Percentiles rank a stretch among this genome's conserved stretches.
Evolutionary conservation across 2,329 filamentous ascomycete species (phyloP).

Genomic region (Xylaria sp.): DNA sequence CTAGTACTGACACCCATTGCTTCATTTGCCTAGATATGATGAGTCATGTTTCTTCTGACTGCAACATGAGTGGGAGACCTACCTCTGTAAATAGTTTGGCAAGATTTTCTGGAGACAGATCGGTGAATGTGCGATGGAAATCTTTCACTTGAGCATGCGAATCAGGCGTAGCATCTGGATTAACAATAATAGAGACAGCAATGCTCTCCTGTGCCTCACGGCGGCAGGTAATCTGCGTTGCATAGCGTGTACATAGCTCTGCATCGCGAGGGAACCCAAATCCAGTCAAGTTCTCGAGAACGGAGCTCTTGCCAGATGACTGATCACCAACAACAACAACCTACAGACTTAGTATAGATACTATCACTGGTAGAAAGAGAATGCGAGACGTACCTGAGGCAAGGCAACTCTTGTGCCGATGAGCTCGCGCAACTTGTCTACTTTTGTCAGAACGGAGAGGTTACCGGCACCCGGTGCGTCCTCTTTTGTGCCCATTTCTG

Average conservation of each 20-base stretch:
- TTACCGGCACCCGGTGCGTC: constrained; percentile 45
- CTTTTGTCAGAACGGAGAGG: constrained; percentile 43
- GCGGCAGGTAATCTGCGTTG: constrained; percentile 58
- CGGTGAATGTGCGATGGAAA: constrained; percentile 45
- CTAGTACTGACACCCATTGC: constrained; percentile 56
- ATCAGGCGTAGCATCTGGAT: constrained; percentile 33
- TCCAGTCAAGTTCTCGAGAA: constrained; percentile 72
- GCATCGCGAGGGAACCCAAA: constrained; percentile 58
- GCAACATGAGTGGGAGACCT: constrained; percentile 18
- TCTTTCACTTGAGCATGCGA: constrained; percentile 41
- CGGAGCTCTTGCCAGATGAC: constrained; percentile 86
- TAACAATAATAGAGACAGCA: constrained; percentile 56
- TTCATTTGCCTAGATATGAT: constrained; percentile 51
- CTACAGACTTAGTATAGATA: constrained; percentile 54
- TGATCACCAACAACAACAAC: constrained; percentile 87
- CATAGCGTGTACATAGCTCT: constrained; percentile 60
- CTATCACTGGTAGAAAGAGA: neutral
- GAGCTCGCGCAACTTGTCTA: constrained; percentile 56
- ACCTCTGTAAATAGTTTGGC: constrained; percentile 54
- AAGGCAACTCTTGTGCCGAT: constrained; percentile 52
- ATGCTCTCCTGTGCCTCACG: constrained; percentile 51
- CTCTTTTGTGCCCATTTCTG: constrained; percentile 11
- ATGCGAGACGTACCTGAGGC: constrained; percentile 42
- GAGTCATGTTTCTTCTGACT: neutral
- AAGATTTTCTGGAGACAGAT: constrained; percentile 48